Evolutionary conservation across 2,329 filamentous ascomycete species (phyloP).

Genomic region (Eutypella sp.): DNA sequence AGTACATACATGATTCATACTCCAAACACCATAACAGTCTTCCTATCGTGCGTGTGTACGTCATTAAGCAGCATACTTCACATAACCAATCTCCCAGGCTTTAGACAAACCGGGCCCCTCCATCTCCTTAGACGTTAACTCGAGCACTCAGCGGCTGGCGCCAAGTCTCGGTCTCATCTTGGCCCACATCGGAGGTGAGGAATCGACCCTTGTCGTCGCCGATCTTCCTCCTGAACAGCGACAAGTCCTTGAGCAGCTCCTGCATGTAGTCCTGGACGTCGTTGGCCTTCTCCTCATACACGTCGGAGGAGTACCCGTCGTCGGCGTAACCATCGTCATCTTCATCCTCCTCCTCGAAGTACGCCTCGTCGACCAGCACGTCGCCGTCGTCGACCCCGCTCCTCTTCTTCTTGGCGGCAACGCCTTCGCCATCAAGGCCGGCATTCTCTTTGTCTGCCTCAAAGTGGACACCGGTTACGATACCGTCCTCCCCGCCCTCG

Average conservation of each 20-base stretch:
- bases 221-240: constrained; percentile 79
- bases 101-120: no score
- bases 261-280: constrained; percentile 83
- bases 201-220: constrained; percentile 74
- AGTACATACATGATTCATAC: constrained; percentile 3
- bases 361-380: constrained; percentile 48
- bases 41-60: no score
- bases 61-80: constrained; percentile 2
- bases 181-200: no score
- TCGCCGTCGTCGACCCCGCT: constrained; percentile 13
- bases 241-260: constrained; percentile 73
- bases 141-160: constrained; percentile 42
- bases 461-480: constrained; percentile 11
- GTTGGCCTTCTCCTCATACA: constrained; percentile 48
- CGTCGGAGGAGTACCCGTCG: constrained; percentile 36
- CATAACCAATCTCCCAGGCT: background rate
- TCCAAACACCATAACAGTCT: constrained; percentile 12
- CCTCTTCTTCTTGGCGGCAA: constrained; percentile 30
- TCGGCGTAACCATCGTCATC: constrained; percentile 32
- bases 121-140: constrained; percentile 31
- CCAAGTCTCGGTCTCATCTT: constrained; percentile 63
- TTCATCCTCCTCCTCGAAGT: constrained; percentile 54
- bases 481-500: constrained; percentile 19
- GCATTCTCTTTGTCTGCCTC: constrained; percentile 30
- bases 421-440: constrained; percentile 21